Evolutionary conservation across 805 yeast species (phyloP), one percentile per base, ranked within the genome.

Genomic region (Zygotorulaspora florentina): DNA sequence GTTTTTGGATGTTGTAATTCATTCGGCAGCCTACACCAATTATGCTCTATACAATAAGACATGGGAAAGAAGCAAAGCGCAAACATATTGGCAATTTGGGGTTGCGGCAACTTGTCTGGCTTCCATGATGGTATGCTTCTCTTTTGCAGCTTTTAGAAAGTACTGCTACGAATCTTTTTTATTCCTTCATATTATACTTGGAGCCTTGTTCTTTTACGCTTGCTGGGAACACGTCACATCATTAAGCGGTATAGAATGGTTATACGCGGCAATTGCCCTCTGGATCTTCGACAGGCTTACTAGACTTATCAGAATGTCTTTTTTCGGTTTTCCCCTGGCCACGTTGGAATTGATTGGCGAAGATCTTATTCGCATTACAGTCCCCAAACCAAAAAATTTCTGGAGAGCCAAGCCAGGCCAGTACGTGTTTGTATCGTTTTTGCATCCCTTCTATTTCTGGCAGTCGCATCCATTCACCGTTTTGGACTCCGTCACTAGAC

Each of bases 401-500:
- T 75, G 77, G 74, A 58, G 61, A 25, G 61, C 69, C 3, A 56
- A 56, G 47, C 77, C 81, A 3, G 75, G 78, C 25, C 70, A 71
- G 38, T 72, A 65, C 53, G 73, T 67, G 1, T 77, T 67, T 55
- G 58, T 78, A 15, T 68, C 74, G 60, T 76, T 79, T 56, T 52
- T 77, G 50, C 66, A 70, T 33, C 72, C 75, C 3, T 35, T 40
- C 23, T 46, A 58, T 3, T 62, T 72, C 42, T 78, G 77, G 76
- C 80, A 77, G 53, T 74, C 78, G 5, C 81, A 78, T 57, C 83
- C 83, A 3, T 77, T 79, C 58, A 76, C 83, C 3, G 62, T 75
- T 10, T 69, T 76, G 43, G 72, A 72, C 44, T 51, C 68, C 8
- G 25, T 39, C 15, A 31, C 34, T 3, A 51, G 68, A 9, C 52